A percentile compares a stretch with the other conserved stretches of the same genome.
These are phyloP conservation scores for Thalassiosira gravida DNA, from an alignment of 352 stramenopile species.

Conservation along the genomic window DNA sequence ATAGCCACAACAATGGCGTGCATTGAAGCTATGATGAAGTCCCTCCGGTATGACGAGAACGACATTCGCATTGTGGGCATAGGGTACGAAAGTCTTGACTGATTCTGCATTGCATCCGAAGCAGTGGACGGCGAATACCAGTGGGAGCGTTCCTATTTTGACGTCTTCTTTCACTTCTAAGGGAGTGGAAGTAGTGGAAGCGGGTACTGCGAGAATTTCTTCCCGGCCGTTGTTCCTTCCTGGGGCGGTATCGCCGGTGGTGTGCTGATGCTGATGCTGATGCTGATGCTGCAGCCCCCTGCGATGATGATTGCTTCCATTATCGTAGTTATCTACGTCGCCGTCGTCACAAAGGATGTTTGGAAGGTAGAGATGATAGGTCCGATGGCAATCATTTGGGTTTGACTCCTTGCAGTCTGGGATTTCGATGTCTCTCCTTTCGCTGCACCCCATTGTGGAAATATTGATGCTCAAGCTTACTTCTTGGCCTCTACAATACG, in stretches of 20 bases:
- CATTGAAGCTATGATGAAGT: constrained; percentile 60
- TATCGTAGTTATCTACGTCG: too few species aligned
- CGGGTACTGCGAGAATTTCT: too few species aligned
- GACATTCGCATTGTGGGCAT: constrained; percentile 32
- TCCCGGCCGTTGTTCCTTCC: neutral
- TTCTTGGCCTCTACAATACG: too few species aligned
- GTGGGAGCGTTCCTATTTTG: neutral
- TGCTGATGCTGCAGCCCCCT: too few species aligned
- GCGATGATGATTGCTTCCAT: too few species aligned
- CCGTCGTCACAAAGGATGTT: constrained; percentile 17
- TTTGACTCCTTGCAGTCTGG: constrained; percentile 34
- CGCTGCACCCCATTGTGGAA: too few species aligned
- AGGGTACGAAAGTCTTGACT: neutral
- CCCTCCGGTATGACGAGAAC: constrained; percentile 60
- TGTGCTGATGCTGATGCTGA: too few species aligned
- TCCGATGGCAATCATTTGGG: constrained; percentile 23
- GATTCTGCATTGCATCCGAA: constrained; percentile 5
- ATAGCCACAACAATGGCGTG: constrained; percentile 65
- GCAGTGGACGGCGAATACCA: constrained; percentile 15
- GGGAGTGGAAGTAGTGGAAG: too few species aligned
- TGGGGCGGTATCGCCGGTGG: too few species aligned
- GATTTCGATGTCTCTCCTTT: constrained; percentile 24
- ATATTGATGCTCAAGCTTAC: too few species aligned
- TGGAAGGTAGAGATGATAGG: constrained; percentile 18
- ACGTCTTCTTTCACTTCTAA: neutral